Base-by-base conservation (phyloP, 2,329 filamentous ascomycete genomes). In the Colletotrichum sublineola region DNA sequence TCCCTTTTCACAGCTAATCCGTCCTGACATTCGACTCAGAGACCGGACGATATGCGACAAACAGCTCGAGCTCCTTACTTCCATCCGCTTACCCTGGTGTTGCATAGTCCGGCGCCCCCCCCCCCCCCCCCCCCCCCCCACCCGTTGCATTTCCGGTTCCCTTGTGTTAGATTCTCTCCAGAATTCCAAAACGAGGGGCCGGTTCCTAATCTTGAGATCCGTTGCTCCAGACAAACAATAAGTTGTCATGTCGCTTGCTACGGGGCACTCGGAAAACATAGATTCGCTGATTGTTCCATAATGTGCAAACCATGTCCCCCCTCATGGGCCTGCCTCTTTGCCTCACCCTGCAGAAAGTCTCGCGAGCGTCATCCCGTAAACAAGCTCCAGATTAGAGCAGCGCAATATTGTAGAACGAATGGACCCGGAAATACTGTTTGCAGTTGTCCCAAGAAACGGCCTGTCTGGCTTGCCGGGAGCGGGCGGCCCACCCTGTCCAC, bases 371-470 rank as follows among this genome's bases (percentile, higher is more conserved):
- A 58, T 29, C n/a, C n/a, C 15, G 24, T 58, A 63, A 68, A 68
- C 68, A 63, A 68, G 65, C 58, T 68, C 58, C 38, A 60, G 65
- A 61, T 31, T 55, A 50, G 8, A 31, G 44, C 44, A n/a, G 44
- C 44, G 3, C 14, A 46, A 4, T n/a, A 44, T 18, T 1, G 40
- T 18, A 44, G 44, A 46, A 8, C 20, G 18, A 18, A 46, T n/a
- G 44, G 44, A 53, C 46, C 60, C 48, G 36, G 42, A 40, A 63
- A 60, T 60, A 31, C 53, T 70, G 70, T 52, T 70, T 73, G 60
- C 66, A 67, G 70, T 72, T 72, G 66, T 67, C 66, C 53, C 65
- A 66, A 61, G 60, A 70, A 73, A 73, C 67, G 55, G 61, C 70
- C 38, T 72, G 53, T 65, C 70, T 73, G 69, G 66, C 66, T 57